A percentile compares a stretch with the other conserved stretches of the same genome.
phyloP scores from a whole-genome alignment of 192 early-diverging fungal species.

The Piromyces finnis region DNA sequence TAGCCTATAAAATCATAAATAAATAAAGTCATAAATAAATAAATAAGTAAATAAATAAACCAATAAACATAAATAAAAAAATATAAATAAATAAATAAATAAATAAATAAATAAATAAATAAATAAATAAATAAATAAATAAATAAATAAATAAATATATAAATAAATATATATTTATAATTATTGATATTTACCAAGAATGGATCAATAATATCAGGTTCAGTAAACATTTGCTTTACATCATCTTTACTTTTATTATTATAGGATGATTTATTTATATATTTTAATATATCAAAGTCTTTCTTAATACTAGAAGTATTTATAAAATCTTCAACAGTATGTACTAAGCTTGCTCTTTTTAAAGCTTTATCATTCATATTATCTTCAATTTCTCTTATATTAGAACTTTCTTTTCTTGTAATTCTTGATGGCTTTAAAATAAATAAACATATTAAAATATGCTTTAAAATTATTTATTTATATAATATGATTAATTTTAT shows the following conservation, averaged over 20 bases:
- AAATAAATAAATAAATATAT: no score
- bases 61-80: no score
- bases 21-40: no score
- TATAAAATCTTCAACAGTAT: neutral
- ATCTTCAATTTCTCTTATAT: neutral
- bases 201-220: neutral
- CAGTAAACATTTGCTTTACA: neutral
- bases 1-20: no score
- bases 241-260: neutral
- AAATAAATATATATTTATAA: no score
- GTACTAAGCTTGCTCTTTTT: neutral
- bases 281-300: neutral
- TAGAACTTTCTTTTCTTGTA: neutral
- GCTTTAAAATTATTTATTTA: no score
- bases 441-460: no score
- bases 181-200: neutral
- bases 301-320: neutral
- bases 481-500: no score
- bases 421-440: neutral
- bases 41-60: no score
- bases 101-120: no score
- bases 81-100: no score
- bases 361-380: neutral
- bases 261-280: neutral
- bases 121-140: no score